Base-by-base conservation (phyloP, 176 grass and related monocot genomes). In the Zizania latifolia region DNA sequence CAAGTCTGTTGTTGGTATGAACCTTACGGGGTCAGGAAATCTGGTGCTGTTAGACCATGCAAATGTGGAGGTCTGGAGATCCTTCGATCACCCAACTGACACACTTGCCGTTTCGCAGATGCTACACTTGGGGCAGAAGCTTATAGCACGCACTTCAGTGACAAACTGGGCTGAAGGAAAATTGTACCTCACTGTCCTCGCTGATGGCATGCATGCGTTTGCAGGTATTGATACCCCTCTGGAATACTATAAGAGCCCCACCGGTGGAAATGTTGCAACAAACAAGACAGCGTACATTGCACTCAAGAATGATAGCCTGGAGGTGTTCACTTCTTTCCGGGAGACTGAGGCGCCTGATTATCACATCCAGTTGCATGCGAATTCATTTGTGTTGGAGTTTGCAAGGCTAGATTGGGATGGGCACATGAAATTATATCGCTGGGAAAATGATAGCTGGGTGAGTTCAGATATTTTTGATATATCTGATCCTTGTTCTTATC, bases 51-150 rank as follows among this genome's bases (percentile, higher is more conserved):
- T 88, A 10, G 56, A 87, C 27, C 57, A 59, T 3, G 2, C 21
- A 30, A 46, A 81, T 57, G 37, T 14, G 2, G 16, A 31, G 1
- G 27, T 81, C 28, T 84, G 81, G 85, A 78, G 82, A 53, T 84
- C 89, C 3, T 91, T 74, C 1, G 81, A 87, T 81, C 80, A 87
- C 70, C 84, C 74, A 53, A 90, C 84, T 37, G 56, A 87, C 38
- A 77, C 84, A 8, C 70, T 90, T 39, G 37, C 87, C 55, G 60
- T 34, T 51, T 75, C 63, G 1, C 88, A 91, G 19, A 34, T 27
- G 37, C 61, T 90, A 26, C 6, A 4, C 15, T 9, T n/a, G 2
- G 54, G 57, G 3, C 53, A 84, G 50, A 83, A 82, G 51, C 72
- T 84, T 6, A 45, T 69, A 4, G 84, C 81, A 34, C 65, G 39